These are phyloP conservation scores for Acorus gramineus DNA, from an alignment of 106 monocot species.

Conservation along the genomic window DNA sequence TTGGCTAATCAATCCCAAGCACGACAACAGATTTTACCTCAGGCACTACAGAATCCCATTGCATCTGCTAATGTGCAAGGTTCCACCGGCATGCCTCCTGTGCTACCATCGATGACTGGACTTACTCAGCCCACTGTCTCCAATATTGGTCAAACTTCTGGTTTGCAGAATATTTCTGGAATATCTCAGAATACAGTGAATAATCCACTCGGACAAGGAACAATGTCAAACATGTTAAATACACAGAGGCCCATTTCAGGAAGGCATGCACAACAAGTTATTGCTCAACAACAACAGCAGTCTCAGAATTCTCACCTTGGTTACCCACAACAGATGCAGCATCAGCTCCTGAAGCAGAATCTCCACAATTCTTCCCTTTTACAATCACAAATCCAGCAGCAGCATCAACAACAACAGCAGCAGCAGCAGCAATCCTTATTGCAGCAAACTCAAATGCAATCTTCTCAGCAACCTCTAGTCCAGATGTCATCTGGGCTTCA, in stretches of 20 bases:
- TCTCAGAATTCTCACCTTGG: constrained; percentile 34
- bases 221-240: constrained; percentile 38
- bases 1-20: constrained; percentile 27
- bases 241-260: constrained; percentile 53
- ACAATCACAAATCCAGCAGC: constrained; percentile 28
- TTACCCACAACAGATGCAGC: constrained; percentile 49
- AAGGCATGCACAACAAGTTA: constrained; percentile 41
- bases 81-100: constrained; percentile 28
- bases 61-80: constrained; percentile 23
- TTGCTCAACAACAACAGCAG: constrained; percentile 39
- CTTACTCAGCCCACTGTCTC: constrained; percentile 41
- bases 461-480: constrained; percentile 43
- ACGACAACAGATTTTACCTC: constrained; percentile 31
- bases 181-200: constrained; percentile 32
- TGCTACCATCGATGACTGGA: constrained; percentile 38
- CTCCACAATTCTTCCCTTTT: constrained; percentile 32
- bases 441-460: constrained; percentile 39
- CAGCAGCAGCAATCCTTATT: constrained; percentile 45
- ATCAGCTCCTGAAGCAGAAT: constrained; percentile 39
- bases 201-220: constrained; percentile 29
- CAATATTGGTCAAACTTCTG: constrained; percentile 34
- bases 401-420: constrained; percentile 51
- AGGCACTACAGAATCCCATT: constrained; percentile 48
- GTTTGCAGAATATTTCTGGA: constrained; percentile 43
- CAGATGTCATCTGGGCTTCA: constrained; percentile 49